phyloP scores from a whole-genome alignment of 2,329 filamentous ascomycete genomes.

The Cadophora luteo-olivacea region DNA sequence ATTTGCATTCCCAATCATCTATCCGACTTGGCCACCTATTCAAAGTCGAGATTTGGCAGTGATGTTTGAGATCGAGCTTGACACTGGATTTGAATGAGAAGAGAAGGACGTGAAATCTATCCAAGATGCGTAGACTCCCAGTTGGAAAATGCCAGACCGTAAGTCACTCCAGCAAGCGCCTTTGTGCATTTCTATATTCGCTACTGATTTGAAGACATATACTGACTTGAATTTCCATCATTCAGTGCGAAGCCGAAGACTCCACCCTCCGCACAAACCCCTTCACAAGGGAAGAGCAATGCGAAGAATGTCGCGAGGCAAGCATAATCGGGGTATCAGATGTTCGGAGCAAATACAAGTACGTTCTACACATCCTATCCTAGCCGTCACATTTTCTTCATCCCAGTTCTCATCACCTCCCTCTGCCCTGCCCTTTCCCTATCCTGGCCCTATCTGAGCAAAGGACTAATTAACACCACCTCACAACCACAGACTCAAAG shows the following conservation, averaged over 20 bases:
- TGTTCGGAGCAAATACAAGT: constrained; percentile 11
- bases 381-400: no score
- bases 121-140: constrained; percentile 17
- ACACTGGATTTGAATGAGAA: background rate
- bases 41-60: no score
- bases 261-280: constrained; percentile 26
- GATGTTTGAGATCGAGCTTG: background rate
- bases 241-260: constrained; percentile 17
- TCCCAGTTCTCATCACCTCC: background rate
- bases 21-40: no score
- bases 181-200: background rate
- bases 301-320: constrained; percentile 22
- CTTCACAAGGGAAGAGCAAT: constrained; percentile 25
- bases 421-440: no score
- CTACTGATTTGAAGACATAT: background rate
- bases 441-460: background rate
- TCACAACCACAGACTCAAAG: constrained; percentile 21
- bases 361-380: no score
- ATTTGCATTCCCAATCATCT: no score
- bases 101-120: background rate
- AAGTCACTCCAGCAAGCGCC: background rate
- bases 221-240: background rate
- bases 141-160: constrained; percentile 22
- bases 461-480: background rate
- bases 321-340: constrained; percentile 24